Base-by-base conservation (phyloP, 2,329 filamentous ascomycete species). In the Penicillium sp. region DNA sequence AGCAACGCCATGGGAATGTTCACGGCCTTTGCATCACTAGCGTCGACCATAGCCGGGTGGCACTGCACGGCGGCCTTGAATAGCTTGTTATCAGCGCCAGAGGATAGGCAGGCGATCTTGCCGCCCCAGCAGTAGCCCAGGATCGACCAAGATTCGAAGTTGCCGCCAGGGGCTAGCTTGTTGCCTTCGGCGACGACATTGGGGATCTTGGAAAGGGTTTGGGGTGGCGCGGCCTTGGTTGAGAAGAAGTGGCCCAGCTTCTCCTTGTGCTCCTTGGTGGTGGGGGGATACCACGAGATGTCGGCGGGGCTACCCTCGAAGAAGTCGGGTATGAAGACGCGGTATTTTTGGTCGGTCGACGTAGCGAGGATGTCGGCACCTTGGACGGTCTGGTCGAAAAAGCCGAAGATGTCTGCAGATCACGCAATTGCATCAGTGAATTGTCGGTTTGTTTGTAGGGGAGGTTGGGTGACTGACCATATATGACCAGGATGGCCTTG, bases 291-390 rank as follows among this genome's bases (percentile, higher is more conserved):
- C 82, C 82, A 85, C 50, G 76, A 77, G 65, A 86, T 84, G 64
- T 83, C 81, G 59, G 81, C 84, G 36, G 90, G 88, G 63, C 84
- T 81, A 72, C 90, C 92, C 59, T 89, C 83, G 79, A 96, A 96
- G 82, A 90, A 93, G 77, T 97, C 92, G 29, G 92, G 92, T 62
- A 97, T 92, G 76, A 92, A 92, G 65, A 96, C 90, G 65, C 86
- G 87, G 80, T 95, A 94, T 69, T 89, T 85, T 58, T 80, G 72
- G 78, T 83, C 75, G 81, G 87, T 80, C 34, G 80, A 77, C 64
- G 77, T 74, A 29, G 84, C 82, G 41, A 87, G 80, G 66, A 87
- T 86, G 64, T 87, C 84, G 61, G 84, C 84, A 45, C 84, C 84
- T 67, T 87, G 84, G 19, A 86, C 65, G 10, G 84, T 87, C 68